Conservation (phyloP, 805 yeast genomes). For the Starmerella sirachaensis region DNA sequence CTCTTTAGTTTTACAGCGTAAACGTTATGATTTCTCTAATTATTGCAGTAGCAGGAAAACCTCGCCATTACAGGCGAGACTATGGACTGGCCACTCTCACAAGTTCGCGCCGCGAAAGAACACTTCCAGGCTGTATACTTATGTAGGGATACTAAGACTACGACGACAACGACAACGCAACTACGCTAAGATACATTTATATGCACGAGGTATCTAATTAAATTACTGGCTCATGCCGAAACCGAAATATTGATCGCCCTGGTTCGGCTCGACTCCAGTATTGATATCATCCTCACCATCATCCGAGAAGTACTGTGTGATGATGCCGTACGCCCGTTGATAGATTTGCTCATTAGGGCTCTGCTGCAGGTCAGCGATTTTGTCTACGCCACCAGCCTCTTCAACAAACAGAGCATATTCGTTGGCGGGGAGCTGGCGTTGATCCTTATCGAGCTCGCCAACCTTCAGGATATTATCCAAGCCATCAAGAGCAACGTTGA, state of each 20-base stretch:
- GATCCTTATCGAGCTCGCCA: conserved; percentile 86
- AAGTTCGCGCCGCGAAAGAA: too few relatives aligned
- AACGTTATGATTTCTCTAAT: too few relatives aligned
- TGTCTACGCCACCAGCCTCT: conserved; percentile 98
- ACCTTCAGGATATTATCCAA: conserved; percentile 84
- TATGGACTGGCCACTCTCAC: too few relatives aligned
- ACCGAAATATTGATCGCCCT: conserved; percentile 74
- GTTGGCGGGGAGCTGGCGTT: conserved; percentile 55
- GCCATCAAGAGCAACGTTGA: conserved; percentile 91
- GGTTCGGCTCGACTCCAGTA: conserved; percentile 52
- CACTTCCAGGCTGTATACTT: too few relatives aligned
- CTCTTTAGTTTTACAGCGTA: too few relatives aligned
- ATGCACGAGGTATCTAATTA: too few relatives aligned
- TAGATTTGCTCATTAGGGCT: conserved; percentile 87
- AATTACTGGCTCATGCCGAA: conserved; percentile 40
- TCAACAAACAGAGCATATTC: conserved; percentile 86
- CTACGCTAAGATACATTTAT: too few relatives aligned
- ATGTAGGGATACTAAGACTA: too few relatives aligned
- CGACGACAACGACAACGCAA: too few relatives aligned
- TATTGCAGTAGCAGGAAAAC: too few relatives aligned
- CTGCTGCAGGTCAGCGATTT: conserved; percentile 83
- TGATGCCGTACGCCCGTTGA: conserved; percentile 77
- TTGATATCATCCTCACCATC: conserved; percentile 54
- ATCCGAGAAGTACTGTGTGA: conserved; percentile 81
- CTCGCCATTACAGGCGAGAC: too few relatives aligned